Conservation (phyloP, 73 alveolate genomes). For the Symbiodinium natans region DNA sequence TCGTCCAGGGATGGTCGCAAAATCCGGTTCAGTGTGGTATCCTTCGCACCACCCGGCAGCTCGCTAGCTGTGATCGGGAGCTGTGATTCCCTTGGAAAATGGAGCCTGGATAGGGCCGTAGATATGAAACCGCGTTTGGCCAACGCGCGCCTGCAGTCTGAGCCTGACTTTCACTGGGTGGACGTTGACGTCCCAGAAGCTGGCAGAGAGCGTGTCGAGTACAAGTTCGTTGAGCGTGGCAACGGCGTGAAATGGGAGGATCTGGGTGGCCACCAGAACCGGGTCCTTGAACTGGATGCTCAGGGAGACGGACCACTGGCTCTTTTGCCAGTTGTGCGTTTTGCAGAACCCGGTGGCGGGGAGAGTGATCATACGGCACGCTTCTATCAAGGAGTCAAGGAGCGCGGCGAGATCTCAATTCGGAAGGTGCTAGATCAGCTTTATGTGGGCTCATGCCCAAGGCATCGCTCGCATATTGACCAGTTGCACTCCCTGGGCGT, state of each 20-base stretch:
- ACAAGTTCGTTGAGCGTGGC: slow-evolving; percentile 57
- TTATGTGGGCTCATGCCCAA: slow-evolving; percentile 82
- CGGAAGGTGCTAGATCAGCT: slow-evolving; percentile 41
- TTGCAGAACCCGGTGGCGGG: slow-evolving; percentile 51
- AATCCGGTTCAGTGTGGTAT: slow-evolving; percentile 85
- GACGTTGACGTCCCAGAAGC: slow-evolving; percentile 19
- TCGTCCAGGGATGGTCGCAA: not conserved
- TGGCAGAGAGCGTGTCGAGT: slow-evolving; percentile 23
- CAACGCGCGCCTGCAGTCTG: slow-evolving; percentile 33
- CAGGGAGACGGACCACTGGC: not conserved
- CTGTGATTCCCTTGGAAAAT: slow-evolving; percentile 33
- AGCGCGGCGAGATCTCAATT: slow-evolving; percentile 70
- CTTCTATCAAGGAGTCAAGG: slow-evolving; percentile 70
- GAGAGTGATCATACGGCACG: slow-evolving; percentile 88
- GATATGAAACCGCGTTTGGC: not conserved
- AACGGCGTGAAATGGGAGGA: slow-evolving; percentile 74
- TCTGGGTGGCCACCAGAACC: slow-evolving; percentile 45
- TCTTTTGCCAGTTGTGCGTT: slow-evolving; percentile 57
- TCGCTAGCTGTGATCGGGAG: slow-evolving; percentile 52
- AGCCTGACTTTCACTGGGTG: slow-evolving; percentile 79
- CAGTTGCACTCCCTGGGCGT: slow-evolving; percentile 42
- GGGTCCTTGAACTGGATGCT: slow-evolving; percentile 6
- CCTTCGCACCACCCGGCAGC: slow-evolving; percentile 67
- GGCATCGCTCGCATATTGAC: slow-evolving; percentile 81
- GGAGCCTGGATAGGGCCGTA: slow-evolving; percentile 33